A percentile compares a stretch with the other conserved stretches of the same genome.
Evolutionary conservation across 2,329 filamentous ascomycete species (phyloP).

Genomic region (Talaromyces sp.): DNA sequence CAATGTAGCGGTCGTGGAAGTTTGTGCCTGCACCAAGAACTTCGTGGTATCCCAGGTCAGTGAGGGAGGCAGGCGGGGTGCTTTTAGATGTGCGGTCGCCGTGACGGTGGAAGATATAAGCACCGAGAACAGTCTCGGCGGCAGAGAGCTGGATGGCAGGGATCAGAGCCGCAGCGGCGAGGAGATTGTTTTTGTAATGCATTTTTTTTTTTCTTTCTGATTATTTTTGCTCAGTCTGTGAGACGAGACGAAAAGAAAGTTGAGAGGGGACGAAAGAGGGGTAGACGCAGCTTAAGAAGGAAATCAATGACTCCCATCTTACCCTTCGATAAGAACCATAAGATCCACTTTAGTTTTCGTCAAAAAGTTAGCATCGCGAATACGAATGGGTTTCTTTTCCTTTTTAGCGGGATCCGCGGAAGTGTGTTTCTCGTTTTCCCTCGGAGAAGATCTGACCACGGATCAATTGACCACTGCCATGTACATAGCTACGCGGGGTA

Average conservation of each 20-base stretch:
- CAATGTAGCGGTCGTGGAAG: conserved; percentile 75
- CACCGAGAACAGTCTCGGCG: conserved; percentile 71
- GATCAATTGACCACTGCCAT: background rate
- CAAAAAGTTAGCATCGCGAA: background rate
- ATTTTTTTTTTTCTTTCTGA: background rate
- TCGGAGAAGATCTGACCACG: background rate
- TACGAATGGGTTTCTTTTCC: background rate
- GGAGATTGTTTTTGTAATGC: conserved; percentile 8
- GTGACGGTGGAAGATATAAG: conserved; percentile 86
- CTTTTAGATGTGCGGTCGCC: conserved; percentile 83
- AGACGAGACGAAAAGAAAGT: background rate
- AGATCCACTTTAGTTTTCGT: background rate
- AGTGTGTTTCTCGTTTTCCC: background rate
- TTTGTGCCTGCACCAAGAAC: conserved; percentile 70
- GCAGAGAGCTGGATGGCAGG: conserved; percentile 19
- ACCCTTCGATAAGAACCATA: background rate
- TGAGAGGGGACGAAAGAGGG: background rate
- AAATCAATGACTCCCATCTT: background rate
- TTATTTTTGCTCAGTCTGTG: background rate
- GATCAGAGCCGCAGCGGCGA: conserved; percentile 15
- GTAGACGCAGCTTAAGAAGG: conserved; percentile 2
- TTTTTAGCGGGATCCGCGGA: background rate
- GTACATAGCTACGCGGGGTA: background rate
- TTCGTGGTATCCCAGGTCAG: conserved; percentile 74
- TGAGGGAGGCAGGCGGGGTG: conserved; percentile 68